Evolutionary conservation across 345 rosid species (phyloP).

Genomic region (Isatis tinctoria): DNA sequence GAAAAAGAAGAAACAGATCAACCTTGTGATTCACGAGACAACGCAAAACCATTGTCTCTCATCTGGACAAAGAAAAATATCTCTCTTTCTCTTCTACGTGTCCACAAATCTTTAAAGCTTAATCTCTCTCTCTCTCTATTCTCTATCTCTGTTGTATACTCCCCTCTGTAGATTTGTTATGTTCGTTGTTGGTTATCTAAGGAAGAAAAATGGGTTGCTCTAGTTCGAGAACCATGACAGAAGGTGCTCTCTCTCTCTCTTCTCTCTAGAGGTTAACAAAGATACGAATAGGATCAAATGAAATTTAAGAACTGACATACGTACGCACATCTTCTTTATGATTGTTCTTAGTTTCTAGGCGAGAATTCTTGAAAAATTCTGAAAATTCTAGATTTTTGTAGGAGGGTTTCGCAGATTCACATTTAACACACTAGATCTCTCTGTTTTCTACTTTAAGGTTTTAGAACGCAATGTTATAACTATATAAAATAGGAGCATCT

Average conservation of each 20-base stretch:
- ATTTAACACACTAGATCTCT: background rate
- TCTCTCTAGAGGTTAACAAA: background rate
- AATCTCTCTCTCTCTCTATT: background rate
- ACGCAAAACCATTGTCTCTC: conserved; percentile 22
- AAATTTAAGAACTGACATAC: background rate
- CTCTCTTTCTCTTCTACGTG: conserved; percentile 4
- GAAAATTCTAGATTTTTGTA: background rate
- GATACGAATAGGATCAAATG: background rate
- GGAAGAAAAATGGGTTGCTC: conserved; percentile 32
- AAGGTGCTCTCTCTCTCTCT: conserved; percentile 18
- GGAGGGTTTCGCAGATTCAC: background rate
- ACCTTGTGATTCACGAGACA: conserved; percentile 28
- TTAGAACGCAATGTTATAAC: background rate
- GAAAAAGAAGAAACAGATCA: background rate
- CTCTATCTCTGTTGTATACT: background rate
- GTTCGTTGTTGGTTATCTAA: conserved; percentile 1
- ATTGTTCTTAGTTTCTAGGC: background rate
- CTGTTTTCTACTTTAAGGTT: background rate
- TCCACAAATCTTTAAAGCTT: conserved; percentile 12
- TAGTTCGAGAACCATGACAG: conserved; percentile 25
- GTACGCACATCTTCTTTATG: background rate
- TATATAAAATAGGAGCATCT: background rate
- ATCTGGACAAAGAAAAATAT: background rate
- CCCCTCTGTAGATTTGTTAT: conserved; percentile 4
- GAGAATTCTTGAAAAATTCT: background rate